Evolutionary conservation across 345 rosid species (phyloP).

Genomic region (Lepidium didymum): DNA sequence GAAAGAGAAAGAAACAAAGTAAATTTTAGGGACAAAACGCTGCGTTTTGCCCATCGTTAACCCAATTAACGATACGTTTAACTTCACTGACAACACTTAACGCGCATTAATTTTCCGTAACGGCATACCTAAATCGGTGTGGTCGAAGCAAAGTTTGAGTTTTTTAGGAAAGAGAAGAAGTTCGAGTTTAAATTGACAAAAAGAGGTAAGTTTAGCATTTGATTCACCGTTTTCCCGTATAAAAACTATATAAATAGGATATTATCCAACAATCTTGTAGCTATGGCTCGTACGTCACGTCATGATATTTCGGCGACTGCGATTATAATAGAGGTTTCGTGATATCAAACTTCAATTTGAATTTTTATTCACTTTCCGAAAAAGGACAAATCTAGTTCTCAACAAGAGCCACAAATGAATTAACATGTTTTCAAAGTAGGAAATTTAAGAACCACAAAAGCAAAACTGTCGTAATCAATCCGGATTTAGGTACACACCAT

Average conservation of each 20-base stretch:
- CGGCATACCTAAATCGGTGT: too few species aligned
- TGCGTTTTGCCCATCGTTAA: too few species aligned
- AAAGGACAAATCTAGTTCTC: background rate
- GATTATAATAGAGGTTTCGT: background rate
- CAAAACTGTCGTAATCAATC: constrained; percentile 1
- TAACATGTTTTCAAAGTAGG: background rate
- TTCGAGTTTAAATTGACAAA: too few species aligned
- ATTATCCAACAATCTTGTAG: constrained; percentile 5
- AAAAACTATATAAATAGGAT: background rate
- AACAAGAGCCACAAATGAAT: background rate
- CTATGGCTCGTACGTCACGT: constrained; percentile 9
- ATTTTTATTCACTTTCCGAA: background rate
- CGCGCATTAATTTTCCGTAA: too few species aligned
- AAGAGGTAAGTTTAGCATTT: too few species aligned
- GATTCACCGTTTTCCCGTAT: too few species aligned
- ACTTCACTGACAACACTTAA: too few species aligned
- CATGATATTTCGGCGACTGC: background rate
- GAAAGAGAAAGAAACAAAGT: too few species aligned
- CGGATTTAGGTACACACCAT: background rate
- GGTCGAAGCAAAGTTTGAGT: too few species aligned
- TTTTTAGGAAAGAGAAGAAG: too few species aligned
- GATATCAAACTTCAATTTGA: constrained; percentile 17
- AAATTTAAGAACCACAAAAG: background rate
- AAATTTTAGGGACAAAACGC: too few species aligned
- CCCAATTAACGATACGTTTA: too few species aligned